Conservation (phyloP, 1,284 basidiomycete species). For the Trichosporon sp. region DNA sequence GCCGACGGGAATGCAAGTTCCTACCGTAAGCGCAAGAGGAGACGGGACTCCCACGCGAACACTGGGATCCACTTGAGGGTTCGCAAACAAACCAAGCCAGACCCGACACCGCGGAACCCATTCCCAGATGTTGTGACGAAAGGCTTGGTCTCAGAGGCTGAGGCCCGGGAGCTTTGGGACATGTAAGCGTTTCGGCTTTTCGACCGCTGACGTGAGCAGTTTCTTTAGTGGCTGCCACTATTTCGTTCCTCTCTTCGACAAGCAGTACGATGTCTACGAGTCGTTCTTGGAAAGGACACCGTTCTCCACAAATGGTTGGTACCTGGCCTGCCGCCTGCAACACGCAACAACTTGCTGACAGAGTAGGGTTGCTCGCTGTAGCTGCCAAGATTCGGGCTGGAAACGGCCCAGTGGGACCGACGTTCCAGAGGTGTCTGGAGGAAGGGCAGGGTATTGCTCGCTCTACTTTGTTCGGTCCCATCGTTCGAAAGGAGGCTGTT, state of each 20-base stretch:
- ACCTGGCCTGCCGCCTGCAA: no score
- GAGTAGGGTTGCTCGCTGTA: conserved; percentile 69
- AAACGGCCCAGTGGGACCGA: conserved; percentile 71
- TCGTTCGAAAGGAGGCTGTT: conserved; percentile 88
- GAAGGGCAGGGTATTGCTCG: conserved; percentile 91
- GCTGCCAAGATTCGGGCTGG: conserved; percentile 86
- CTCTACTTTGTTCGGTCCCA: conserved; percentile 83
- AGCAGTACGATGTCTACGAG: conserved; percentile 83
- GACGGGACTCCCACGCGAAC: neutral
- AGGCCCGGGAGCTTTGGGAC: conserved; percentile 77
- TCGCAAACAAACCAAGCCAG: conserved; percentile 79
- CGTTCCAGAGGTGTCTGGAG: conserved; percentile 84
- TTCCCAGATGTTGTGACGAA: conserved; percentile 51
- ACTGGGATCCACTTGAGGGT: conserved; percentile 54
- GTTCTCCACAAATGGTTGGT: conserved; percentile 60
- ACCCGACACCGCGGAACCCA: conserved; percentile 69
- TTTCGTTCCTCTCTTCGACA: conserved; percentile 89
- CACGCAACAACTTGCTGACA: neutral
- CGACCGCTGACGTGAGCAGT: conserved; percentile 51
- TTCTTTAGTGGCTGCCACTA: conserved; percentile 94
- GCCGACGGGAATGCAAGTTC: neutral
- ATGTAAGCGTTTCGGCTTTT: conserved; percentile 60
- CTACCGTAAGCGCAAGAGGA: conserved; percentile 32
- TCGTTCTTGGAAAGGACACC: conserved; percentile 81
- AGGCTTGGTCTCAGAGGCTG: conserved; percentile 68